Conservation (phyloP, 345 rosid species). For the Streptanthus diversifolius region DNA sequence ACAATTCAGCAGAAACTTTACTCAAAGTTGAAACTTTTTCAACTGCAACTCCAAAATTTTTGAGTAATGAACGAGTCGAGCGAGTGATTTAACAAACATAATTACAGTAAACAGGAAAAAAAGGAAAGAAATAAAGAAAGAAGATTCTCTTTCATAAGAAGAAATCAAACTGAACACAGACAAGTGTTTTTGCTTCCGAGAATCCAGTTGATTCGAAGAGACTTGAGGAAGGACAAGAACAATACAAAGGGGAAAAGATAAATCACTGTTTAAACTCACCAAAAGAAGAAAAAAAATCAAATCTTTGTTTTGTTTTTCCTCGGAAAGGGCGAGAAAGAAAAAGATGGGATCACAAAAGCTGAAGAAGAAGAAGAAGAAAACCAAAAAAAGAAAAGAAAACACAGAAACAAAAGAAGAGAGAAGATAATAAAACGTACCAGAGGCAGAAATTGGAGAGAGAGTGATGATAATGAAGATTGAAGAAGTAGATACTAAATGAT, state of each 20-base stretch:
- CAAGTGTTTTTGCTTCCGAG: conserved; percentile 21
- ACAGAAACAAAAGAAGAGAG: not conserved
- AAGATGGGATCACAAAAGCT: conserved; percentile 6
- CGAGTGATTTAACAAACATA: not conserved
- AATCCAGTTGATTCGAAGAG: conserved; percentile 9
- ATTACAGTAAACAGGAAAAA: not conserved
- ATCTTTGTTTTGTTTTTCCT: conserved; percentile 30
- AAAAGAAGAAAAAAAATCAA: not conserved
- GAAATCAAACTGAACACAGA: conserved; percentile 11
- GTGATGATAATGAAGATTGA: conserved; percentile 7
- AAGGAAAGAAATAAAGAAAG: not conserved
- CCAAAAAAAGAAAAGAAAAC: not conserved
- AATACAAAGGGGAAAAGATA: not conserved
- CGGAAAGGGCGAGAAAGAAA: conserved; percentile 13
- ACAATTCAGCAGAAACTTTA: not conserved
- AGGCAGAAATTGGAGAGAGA: conserved; percentile 5
- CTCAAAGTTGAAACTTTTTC: not conserved
- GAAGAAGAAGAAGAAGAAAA: not conserved
- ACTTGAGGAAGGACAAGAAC: not conserved
- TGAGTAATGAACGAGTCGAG: not conserved
- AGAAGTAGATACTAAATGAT: conserved; percentile 24
- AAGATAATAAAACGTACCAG: not conserved
- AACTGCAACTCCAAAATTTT: not conserved
- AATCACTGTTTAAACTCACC: conserved; percentile 15
- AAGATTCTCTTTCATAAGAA: not conserved